Evolutionary conservation across 2,329 filamentous ascomycete genomes (phyloP).

Genomic region (Penicillium carneum): DNA sequence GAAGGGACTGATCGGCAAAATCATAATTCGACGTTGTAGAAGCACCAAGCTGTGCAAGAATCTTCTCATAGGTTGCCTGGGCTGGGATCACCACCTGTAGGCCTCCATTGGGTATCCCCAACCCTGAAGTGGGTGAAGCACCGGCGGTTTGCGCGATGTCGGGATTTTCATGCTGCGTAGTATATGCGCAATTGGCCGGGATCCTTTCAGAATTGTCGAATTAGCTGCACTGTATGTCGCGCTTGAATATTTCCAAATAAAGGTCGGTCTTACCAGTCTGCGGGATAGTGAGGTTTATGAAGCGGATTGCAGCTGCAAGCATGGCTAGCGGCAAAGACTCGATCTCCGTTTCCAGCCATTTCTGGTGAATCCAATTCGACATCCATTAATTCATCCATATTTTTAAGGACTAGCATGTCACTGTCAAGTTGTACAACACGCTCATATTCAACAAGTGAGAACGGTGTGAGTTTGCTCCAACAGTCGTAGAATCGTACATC

Average conservation of each 20-base stretch:
- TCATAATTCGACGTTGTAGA: slow-evolving; percentile 54
- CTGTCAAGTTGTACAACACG: neutral
- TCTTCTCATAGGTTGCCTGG: neutral
- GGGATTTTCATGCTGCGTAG: neutral
- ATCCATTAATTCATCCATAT: neutral
- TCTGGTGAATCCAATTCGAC: neutral
- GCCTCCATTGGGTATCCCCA: neutral
- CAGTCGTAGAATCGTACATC: neutral
- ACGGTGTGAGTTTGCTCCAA: neutral
- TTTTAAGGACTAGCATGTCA: neutral
- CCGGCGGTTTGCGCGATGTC: neutral
- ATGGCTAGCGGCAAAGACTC: neutral
- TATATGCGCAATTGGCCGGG: neutral
- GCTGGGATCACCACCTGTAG: neutral
- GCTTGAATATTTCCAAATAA: neutral
- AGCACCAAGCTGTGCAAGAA: neutral
- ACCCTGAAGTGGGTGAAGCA: neutral
- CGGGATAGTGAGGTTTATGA: neutral
- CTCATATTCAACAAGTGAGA: neutral
- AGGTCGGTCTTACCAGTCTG: neutral
- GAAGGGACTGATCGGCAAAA: slow-evolving; percentile 54
- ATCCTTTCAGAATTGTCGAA: neutral
- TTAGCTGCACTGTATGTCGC: neutral
- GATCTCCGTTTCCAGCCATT: neutral
- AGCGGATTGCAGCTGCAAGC: neutral